Evolutionary conservation across 495 filamentous ascomycete genomes (phyloP), one percentile per base, ranked within the genome.

Genomic region (Talaromyces borbonicus): DNA sequence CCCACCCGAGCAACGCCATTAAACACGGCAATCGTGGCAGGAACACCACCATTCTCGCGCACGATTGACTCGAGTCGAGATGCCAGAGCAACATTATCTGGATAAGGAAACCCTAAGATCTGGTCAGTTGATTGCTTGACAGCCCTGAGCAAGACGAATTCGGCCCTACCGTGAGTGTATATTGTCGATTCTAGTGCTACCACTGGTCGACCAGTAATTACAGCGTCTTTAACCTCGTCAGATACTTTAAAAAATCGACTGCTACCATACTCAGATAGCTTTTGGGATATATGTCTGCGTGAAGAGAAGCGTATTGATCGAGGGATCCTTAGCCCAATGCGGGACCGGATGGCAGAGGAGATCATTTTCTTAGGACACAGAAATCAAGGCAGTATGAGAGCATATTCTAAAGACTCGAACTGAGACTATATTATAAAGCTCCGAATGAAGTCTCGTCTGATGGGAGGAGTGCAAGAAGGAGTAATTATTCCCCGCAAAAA

Each of bases 171-270:
- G 62, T 87, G 83, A 12, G 83, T 87, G 51, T 86, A 84, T 31
- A 98, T 96, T 2, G 92, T 94, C 2, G 86, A 83, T 62, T 98
- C 92, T 8, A 98, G 73, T 25, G 92, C 90, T 9, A 98, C 90
- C 6, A 97, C 80, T 1, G 92, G 90, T 33, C 74, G 77, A 37
- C 80, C 78, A 15, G 75, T 70, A 14, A 75, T 66, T 19, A 96
- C 49, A 39, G 90, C 92, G 53, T 83, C 78, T 31, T 68, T 72
- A 11, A 98, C 81, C 58, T 97, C 90, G 49, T 86, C 79, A 5
- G 88, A 94, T 46, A 97, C 66, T 41, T 71, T 69, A 46, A 95
- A 72, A 54, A 85, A 77, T 39, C 66, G 71, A 56, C 69, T 77
- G 42, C 59, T 48, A 12, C 26, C 35, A 22, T 35, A 46, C 1